Evolutionary conservation across 805 yeast species (phyloP).

Genomic region (Saccharomycopsis fermentans): DNA sequence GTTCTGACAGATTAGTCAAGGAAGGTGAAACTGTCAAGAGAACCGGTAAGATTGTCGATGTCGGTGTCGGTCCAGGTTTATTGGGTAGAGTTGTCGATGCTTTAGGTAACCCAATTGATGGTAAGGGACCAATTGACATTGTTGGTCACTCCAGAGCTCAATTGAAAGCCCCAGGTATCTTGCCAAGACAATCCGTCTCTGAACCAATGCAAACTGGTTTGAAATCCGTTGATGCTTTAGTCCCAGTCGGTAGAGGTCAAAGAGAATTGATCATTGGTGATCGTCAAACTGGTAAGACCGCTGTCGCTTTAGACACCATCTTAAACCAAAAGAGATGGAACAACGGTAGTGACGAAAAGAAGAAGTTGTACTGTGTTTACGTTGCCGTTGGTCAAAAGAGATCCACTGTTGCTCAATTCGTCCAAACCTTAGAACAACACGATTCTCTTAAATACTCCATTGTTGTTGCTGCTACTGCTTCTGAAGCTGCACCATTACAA

Average conservation of each 20-base stretch:
- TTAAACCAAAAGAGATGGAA: conserved; percentile 99
- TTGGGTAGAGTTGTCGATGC: conserved; percentile 99
- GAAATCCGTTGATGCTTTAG: conserved; percentile 97
- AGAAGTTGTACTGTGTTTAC: conserved; percentile 99
- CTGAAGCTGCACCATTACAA: conserved; percentile 99
- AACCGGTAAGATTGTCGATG: conserved; percentile 99
- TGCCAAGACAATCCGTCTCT: conserved; percentile 96
- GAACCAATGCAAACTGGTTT: conserved; percentile 99
- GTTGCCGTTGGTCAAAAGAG: conserved; percentile 99
- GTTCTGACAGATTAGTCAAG: conserved; percentile 96
- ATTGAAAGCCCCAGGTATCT: conserved; percentile 99
- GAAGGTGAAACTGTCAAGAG: conserved; percentile 99
- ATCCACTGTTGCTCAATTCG: conserved; percentile 99
- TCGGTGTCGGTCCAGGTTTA: conserved; percentile 96
- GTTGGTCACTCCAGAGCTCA: conserved; percentile 87
- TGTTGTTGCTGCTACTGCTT: conserved; percentile 99
- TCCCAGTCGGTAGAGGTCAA: conserved; percentile 99
- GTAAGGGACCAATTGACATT: conserved; percentile 95
- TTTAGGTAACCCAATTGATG: conserved; percentile 98
- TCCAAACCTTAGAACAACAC: conserved; percentile 95
- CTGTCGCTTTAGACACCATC: conserved; percentile 96
- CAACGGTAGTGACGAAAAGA: conserved; percentile 85
- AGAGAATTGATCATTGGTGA: conserved; percentile 99
- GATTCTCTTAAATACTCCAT: conserved; percentile 97
- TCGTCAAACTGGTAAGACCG: conserved; percentile 99